These are phyloP conservation scores for Carex myosuroides DNA, from an alignment of 176 grass and related monocot genomes.

Conservation along the genomic window DNA sequence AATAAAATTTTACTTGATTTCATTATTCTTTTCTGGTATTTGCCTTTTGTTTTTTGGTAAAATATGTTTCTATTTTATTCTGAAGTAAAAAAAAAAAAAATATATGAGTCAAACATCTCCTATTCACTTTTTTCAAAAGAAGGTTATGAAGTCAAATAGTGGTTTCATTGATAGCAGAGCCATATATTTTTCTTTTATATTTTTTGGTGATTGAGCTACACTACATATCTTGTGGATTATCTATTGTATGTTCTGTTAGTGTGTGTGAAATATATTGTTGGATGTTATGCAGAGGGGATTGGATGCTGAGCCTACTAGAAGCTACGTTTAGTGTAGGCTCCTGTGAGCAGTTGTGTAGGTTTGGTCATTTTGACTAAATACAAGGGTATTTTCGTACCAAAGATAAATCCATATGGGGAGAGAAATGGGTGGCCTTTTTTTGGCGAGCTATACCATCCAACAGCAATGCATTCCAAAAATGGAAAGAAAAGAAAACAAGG, in stretches of 20 bases:
- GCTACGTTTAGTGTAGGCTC: neutral
- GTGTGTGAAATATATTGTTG: neutral
- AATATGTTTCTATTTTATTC: neutral
- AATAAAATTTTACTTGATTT: neutral
- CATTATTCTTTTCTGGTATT: neutral
- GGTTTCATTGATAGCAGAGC: neutral
- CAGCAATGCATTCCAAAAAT: constrained; percentile 8
- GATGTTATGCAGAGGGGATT: too few relatives aligned
- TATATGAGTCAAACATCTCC: neutral
- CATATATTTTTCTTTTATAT: neutral
- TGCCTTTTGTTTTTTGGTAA: neutral
- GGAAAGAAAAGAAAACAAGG: neutral
- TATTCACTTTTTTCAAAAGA: neutral
- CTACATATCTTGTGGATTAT: neutral
- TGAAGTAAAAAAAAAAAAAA: neutral
- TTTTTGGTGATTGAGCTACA: neutral
- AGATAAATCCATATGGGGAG: neutral
- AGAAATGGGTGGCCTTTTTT: constrained; percentile 11
- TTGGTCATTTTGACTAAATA: constrained; percentile 24
- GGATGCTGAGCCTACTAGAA: neutral
- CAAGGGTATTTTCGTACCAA: constrained; percentile 8
- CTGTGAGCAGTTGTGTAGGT: neutral
- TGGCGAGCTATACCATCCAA: constrained; percentile 17
- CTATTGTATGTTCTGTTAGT: neutral
- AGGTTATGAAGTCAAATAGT: neutral